phyloP scores from a whole-genome alignment of 352 stramenopile species.

The Pythium grandisporangium region DNA sequence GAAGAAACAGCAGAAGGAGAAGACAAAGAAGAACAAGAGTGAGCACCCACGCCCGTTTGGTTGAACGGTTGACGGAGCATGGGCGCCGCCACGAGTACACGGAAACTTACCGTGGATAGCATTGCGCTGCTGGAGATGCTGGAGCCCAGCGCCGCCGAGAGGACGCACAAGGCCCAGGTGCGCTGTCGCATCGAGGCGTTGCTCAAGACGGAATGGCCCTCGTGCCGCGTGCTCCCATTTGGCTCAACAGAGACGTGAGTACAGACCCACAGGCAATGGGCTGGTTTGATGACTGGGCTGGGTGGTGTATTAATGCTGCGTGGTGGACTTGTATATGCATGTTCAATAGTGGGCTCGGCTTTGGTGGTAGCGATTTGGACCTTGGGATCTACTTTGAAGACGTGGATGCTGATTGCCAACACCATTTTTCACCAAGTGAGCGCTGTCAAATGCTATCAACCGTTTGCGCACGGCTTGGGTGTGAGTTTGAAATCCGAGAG shows the following conservation, averaged over 20 bases:
- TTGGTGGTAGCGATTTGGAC: slow-evolving; percentile 72
- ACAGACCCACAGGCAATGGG: background rate
- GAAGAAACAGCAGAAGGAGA: slow-evolving; percentile 1
- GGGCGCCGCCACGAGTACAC: slow-evolving; percentile 70
- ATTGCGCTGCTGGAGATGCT: slow-evolving; percentile 73
- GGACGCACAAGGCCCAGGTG: slow-evolving; percentile 36
- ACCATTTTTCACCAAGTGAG: slow-evolving; percentile 46
- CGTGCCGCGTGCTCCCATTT: slow-evolving; percentile 54
- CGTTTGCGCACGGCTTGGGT: slow-evolving; percentile 26
- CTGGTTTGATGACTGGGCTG: slow-evolving; percentile 4
- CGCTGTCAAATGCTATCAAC: slow-evolving; percentile 44
- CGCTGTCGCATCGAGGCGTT: slow-evolving; percentile 38
- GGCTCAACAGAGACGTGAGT: slow-evolving; percentile 70
- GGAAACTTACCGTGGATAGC: slow-evolving; percentile 74
- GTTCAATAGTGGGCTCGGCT: slow-evolving; percentile 60
- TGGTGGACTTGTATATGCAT: no score
- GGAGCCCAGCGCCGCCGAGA: slow-evolving; percentile 54
- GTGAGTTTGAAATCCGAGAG: slow-evolving; percentile 49
- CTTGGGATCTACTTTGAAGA: slow-evolving; percentile 79
- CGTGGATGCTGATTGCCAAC: slow-evolving; percentile 41
- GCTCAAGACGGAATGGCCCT: slow-evolving; percentile 43
- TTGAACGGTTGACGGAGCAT: no score
- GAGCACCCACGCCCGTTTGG: no score
- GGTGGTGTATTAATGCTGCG: background rate
- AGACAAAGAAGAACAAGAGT: slow-evolving; percentile 4